Evolutionary conservation across 768 basidiomycete species (phyloP).

Genomic region (Trametes cinnabarina): DNA sequence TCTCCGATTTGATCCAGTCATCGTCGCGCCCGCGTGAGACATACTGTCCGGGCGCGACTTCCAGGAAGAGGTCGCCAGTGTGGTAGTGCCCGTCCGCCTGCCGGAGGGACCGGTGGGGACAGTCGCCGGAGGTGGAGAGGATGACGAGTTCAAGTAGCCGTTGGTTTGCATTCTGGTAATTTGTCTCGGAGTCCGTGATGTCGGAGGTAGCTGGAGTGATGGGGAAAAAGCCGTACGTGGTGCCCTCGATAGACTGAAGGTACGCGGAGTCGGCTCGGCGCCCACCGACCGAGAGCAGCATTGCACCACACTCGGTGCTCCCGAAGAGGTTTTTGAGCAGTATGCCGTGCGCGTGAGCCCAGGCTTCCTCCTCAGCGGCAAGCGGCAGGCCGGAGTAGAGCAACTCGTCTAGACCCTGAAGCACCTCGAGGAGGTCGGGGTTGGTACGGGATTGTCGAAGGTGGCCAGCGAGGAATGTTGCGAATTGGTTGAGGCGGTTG

Average conservation of each 20-base stretch:
- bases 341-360: constrained; percentile 63
- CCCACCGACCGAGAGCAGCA: constrained; percentile 60
- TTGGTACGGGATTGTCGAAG: constrained; percentile 58
- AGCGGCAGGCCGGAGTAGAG: constrained; percentile 66
- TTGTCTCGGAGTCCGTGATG: constrained; percentile 32
- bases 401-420: constrained; percentile 59
- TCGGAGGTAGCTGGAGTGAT: constrained; percentile 37
- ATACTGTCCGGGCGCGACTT: constrained; percentile 55
- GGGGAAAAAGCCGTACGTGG: constrained; percentile 66
- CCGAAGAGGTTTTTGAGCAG: constrained; percentile 76
- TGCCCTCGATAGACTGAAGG: constrained; percentile 58
- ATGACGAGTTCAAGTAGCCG: constrained; percentile 69
- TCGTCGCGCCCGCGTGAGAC: constrained; percentile 72
- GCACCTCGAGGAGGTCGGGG: constrained; percentile 56
- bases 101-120: constrained; percentile 59
- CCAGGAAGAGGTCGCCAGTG: constrained; percentile 79
- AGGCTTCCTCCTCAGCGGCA: constrained; percentile 66
- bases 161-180: constrained; percentile 50
- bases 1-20: constrained; percentile 85
- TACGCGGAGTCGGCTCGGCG: constrained; percentile 48
- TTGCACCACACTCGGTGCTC: constrained; percentile 76
- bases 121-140: constrained; percentile 63
- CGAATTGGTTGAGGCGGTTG: constrained; percentile 76
- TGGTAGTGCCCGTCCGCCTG: constrained; percentile 69
- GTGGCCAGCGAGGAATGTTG: constrained; percentile 63